A percentile compares a stretch with the other conserved stretches of the same genome.
Evolutionary conservation across 2,329 filamentous ascomycete genomes (phyloP).

Genomic region (Ascosphaera apis): DNA sequence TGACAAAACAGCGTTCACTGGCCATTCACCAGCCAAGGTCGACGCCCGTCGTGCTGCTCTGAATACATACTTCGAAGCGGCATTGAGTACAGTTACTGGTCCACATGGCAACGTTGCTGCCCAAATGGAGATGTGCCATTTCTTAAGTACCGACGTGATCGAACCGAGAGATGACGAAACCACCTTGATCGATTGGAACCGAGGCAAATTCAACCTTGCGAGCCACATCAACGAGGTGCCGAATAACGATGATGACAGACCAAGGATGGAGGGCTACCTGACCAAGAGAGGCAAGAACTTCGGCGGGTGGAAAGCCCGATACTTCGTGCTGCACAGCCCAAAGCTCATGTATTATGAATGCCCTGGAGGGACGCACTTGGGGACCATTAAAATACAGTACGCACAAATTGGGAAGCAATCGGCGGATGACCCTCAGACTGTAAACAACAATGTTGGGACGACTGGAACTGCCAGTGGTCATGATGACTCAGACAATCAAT

Average conservation of each 20-base stretch:
- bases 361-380: conserved; percentile 70
- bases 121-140: conserved; percentile 64
- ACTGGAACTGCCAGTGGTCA: conserved; percentile 12
- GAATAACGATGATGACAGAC: conserved; percentile 31
- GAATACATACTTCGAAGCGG: conserved; percentile 62
- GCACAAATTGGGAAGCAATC: conserved; percentile 91
- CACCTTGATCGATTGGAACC: conserved; percentile 19
- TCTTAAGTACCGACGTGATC: conserved; percentile 48
- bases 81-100: conserved; percentile 54
- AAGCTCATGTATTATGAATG: conserved; percentile 77
- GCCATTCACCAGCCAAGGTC: conserved; percentile 80
- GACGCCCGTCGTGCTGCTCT: conserved; percentile 65
- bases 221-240: conserved; percentile 2
- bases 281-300: conserved; percentile 98
- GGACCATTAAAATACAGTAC: conserved; percentile 74
- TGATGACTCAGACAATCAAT: conserved; percentile 78
- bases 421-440: conserved; percentile 11
- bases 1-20: conserved; percentile 66
- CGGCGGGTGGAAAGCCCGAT: conserved; percentile 85
- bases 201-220: conserved; percentile 9
- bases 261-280: conserved; percentile 67
- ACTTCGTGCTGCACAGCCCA: conserved; percentile 45
- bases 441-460: neutral
- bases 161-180: conserved; percentile 29
- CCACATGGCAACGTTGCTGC: conserved; percentile 36